Percentiles rank a stretch among this genome's conserved stretches.
phyloP scores from a whole-genome alignment of 257 asterid genomes.

The Anisodus tanguticus region DNA sequence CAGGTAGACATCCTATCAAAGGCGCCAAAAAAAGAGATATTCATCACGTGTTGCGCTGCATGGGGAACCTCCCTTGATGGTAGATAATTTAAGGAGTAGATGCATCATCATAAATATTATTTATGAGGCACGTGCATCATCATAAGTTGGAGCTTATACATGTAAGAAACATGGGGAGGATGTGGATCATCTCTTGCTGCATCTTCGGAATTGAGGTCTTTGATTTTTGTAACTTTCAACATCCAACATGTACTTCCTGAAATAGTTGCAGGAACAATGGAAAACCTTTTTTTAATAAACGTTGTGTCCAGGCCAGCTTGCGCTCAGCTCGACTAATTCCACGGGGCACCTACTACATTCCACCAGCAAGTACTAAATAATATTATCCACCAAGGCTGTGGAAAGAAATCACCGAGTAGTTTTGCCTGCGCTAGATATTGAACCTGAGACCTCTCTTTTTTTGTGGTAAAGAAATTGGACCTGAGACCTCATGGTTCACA shows the following conservation, averaged over 20 bases:
- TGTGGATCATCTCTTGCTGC: constrained; percentile 15
- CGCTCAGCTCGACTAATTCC: too few relatives aligned
- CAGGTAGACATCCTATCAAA: neutral
- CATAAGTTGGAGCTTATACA: neutral
- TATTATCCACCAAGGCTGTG: too few relatives aligned
- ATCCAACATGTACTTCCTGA: neutral
- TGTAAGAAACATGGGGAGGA: neutral
- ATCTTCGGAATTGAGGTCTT: neutral
- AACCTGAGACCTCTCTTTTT: too few relatives aligned
- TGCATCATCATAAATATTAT: neutral
- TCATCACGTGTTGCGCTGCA: neutral
- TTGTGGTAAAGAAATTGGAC: too few relatives aligned
- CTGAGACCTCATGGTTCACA: too few relatives aligned
- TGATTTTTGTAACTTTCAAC: neutral
- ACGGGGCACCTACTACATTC: too few relatives aligned
- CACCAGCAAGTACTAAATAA: too few relatives aligned
- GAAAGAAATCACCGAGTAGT: too few relatives aligned
- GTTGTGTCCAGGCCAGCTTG: too few relatives aligned
- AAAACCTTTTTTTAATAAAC: too few relatives aligned
- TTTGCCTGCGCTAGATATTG: too few relatives aligned
- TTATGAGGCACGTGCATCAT: neutral
- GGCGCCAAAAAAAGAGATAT: neutral
- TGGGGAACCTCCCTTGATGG: neutral
- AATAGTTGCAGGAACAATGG: neutral
- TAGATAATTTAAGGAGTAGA: constrained; percentile 14